phyloP scores from a whole-genome alignment of 2,329 filamentous ascomycete genomes.

The Pyrenophora teres region DNA sequence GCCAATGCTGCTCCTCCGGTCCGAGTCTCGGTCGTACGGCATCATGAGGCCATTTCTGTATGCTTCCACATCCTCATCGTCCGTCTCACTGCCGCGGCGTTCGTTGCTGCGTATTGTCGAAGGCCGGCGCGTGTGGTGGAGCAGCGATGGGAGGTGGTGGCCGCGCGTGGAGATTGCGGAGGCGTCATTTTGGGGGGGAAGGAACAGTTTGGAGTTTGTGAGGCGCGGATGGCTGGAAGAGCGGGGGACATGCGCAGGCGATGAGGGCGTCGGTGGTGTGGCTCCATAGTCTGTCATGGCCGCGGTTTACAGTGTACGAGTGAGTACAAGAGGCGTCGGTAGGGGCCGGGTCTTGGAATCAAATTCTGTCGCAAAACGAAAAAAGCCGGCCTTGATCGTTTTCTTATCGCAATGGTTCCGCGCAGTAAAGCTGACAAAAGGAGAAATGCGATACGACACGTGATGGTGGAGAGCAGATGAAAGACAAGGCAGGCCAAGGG shows the following conservation, averaged over 20 bases:
- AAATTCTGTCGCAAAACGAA: conserved; percentile 2
- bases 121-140: conserved; percentile 32
- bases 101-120: conserved; percentile 38
- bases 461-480: neutral
- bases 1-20: conserved; percentile 50
- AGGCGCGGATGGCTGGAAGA: conserved; percentile 41
- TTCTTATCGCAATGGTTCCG: conserved; percentile 5
- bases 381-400: neutral
- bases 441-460: neutral
- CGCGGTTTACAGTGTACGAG: neutral
- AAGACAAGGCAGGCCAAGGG: neutral
- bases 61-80: conserved; percentile 40
- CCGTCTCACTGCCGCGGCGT: conserved; percentile 37
- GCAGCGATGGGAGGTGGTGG: conserved; percentile 48
- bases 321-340: neutral
- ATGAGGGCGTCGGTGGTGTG: conserved; percentile 23
- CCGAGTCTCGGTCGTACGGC: conserved; percentile 42
- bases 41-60: conserved; percentile 35
- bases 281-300: conserved; percentile 26
- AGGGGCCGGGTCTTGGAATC: neutral
- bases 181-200: conserved; percentile 48
- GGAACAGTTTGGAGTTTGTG: conserved; percentile 47
- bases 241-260: conserved; percentile 22
- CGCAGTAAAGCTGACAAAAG: neutral
- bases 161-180: conserved; percentile 51